These are phyloP conservation scores for Aspergillus aculeatinus DNA, from an alignment of 2,329 filamentous ascomycete species.

Conservation along the genomic window DNA sequence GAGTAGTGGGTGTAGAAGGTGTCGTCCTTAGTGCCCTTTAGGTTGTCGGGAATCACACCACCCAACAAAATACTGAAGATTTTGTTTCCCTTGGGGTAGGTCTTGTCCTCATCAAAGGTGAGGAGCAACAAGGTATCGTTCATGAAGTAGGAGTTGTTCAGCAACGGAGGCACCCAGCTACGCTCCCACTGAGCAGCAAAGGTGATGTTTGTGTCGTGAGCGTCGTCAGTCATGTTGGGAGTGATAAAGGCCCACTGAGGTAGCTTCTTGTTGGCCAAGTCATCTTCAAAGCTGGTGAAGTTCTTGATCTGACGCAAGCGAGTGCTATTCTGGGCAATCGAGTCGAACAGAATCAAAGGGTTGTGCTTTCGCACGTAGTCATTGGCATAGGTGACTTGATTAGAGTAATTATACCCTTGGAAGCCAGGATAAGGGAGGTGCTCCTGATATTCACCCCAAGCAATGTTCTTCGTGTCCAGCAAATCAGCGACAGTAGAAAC, in stretches of 20 bases:
- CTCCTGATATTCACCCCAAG: slow-evolving; percentile 74
- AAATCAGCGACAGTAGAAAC: slow-evolving; percentile 68
- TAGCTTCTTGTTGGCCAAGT: slow-evolving; percentile 62
- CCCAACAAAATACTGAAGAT: slow-evolving; percentile 72
- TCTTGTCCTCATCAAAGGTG: slow-evolving; percentile 77
- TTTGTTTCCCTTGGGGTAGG: slow-evolving; percentile 65
- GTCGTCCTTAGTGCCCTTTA: slow-evolving; percentile 66
- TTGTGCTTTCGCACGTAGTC: slow-evolving; percentile 86
- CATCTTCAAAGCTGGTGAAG: slow-evolving; percentile 65
- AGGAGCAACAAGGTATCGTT: slow-evolving; percentile 72
- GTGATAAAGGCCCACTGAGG: slow-evolving; percentile 65
- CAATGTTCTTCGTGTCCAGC: slow-evolving; percentile 63
- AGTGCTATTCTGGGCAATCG: slow-evolving; percentile 57
- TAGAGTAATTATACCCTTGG: slow-evolving; percentile 63
- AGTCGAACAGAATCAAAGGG: slow-evolving; percentile 63
- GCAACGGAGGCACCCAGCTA: slow-evolving; percentile 67
- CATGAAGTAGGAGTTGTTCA: slow-evolving; percentile 70
- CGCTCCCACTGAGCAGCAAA: slow-evolving; percentile 68
- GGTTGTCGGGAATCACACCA: slow-evolving; percentile 65
- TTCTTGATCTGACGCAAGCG: slow-evolving; percentile 73
- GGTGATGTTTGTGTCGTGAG: slow-evolving; percentile 71
- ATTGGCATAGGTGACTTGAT: slow-evolving; percentile 58
- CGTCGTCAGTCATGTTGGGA: slow-evolving; percentile 62
- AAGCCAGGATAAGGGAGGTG: slow-evolving; percentile 75
- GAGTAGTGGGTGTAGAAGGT: slow-evolving; percentile 75